Evolutionary conservation across 192 early-diverging fungal genomes (phyloP), one percentile per base, ranked within the genome.

Genomic region (Kickxella alabastrina): DNA sequence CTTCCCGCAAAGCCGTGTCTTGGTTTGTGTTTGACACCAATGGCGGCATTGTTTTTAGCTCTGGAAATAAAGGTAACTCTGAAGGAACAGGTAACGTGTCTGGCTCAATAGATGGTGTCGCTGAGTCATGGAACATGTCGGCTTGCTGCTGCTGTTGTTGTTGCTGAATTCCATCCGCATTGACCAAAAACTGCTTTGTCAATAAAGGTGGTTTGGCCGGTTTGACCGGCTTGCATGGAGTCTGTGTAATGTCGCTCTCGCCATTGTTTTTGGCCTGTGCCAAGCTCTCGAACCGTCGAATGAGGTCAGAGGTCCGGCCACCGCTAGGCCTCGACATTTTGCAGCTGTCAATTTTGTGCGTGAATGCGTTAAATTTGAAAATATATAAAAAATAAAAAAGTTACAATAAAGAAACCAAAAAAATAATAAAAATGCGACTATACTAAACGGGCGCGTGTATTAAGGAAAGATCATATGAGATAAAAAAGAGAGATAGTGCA

Each of bases 271-370:
- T 65, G 9, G 54, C 58, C 19, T 62, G 44, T 10, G 62, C 57
- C 54, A 73, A 24, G 44, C 29, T 57, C 27, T 73, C 62, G 43
- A 73, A 65, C 43, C 62, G 55, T 34, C 59, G 57, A 47, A 65
- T 65, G 53, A 73, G 69, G 49, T 73, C 62, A 15, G 57, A 59
- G 7, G 62, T 65, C 15, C 62, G 57, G 26, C 69, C 57, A 36
- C 45, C 57, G 25, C 49, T 26, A 26, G 45, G 13, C 48, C 49
- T 43, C 32, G 57, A 35, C 59, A 53, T 52, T 48, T n/a, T n/a
- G n/a, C n/a, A n/a, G 43, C 19, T 14, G 19, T 19, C 34, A 25
- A 18, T 23, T 15, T 48, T 23, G n/a, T n/a, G n/a, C n/a, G n/a
- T n/a, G n/a, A n/a, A n/a, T n/a, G n/a, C n/a, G n/a, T n/a, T n/a